phyloP scores from a whole-genome alignment of 2,329 filamentous ascomycete species.

The Volutella citrinella region DNA sequence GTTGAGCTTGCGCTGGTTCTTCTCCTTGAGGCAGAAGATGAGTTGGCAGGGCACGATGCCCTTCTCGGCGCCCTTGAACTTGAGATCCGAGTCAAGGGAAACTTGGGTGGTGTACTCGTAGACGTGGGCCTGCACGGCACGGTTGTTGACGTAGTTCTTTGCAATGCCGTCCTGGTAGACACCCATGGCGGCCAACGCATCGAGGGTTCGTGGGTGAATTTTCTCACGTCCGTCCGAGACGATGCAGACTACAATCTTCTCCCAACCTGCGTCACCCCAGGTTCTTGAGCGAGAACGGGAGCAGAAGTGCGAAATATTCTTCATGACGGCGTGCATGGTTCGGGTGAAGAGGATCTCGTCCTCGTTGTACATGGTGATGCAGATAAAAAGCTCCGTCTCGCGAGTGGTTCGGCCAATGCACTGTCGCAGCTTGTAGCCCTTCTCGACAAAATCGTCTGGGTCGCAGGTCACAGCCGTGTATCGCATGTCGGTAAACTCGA shows the following conservation, averaged over 20 bases:
- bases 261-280: slow-evolving; percentile 96
- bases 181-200: slow-evolving; percentile 92
- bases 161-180: slow-evolving; percentile 98
- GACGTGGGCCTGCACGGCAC: slow-evolving; percentile 91
- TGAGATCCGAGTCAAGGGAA: slow-evolving; percentile 89
- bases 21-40: slow-evolving; percentile 97
- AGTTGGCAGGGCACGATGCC: slow-evolving; percentile 97
- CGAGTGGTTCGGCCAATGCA: slow-evolving; percentile 79
- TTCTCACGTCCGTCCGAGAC: slow-evolving; percentile 88
- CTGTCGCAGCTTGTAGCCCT: slow-evolving; percentile 90
- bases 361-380: slow-evolving; percentile 99
- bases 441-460: slow-evolving; percentile 85
- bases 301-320: slow-evolving; percentile 97
- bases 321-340: slow-evolving; percentile 98
- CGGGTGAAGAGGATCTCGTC: slow-evolving; percentile 94
- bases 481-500: slow-evolving; percentile 98
- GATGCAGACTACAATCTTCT: slow-evolving; percentile 98
- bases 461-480: slow-evolving; percentile 99
- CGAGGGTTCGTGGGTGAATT: slow-evolving; percentile 89
- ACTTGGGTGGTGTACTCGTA: slow-evolving; percentile 99
- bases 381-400: slow-evolving; percentile 95
- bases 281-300: slow-evolving; percentile 86
- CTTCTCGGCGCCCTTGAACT: slow-evolving; percentile 99
- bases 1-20: slow-evolving; percentile 96
- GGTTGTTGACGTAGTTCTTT: slow-evolving; percentile 96